Conservation (phyloP, 768 basidiomycete species). For the Mycena galericulata region DNA sequence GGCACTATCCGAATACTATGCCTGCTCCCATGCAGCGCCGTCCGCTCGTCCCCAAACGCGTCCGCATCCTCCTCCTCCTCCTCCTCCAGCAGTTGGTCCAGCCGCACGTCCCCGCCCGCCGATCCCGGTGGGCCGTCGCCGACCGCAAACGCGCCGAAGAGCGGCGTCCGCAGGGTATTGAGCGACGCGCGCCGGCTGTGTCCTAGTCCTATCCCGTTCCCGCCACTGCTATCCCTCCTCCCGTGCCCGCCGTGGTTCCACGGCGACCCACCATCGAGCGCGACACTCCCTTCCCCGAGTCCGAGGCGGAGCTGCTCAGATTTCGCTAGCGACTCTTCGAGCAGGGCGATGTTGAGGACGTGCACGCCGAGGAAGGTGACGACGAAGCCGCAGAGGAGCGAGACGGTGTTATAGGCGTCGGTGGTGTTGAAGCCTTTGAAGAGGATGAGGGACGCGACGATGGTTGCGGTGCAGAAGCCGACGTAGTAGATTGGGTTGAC, state of each 20-base stretch:
- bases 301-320: no score
- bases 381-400: constrained; percentile 59
- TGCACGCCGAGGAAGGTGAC: constrained; percentile 44
- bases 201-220: no score
- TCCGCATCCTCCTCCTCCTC: constrained; percentile 6
- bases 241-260: constrained; percentile 49
- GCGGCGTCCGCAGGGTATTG: constrained; percentile 66
- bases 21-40: constrained; percentile 10
- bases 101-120: constrained; percentile 57
- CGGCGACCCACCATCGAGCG: constrained; percentile 13
- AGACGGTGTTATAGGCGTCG: constrained; percentile 81
- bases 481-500: constrained; percentile 99
- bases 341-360: constrained; percentile 33
- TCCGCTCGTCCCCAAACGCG: background rate
- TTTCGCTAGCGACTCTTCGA: no score
- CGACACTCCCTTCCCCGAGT: background rate
- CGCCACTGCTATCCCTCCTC: constrained; percentile 44
- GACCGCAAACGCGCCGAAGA: constrained; percentile 68
- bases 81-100: constrained; percentile 74
- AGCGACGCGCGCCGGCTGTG: no score
- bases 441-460: constrained; percentile 93
- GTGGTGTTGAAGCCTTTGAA: constrained; percentile 98
- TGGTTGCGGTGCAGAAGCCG: constrained; percentile 93
- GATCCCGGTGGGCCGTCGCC: constrained; percentile 45
- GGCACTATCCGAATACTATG: constrained; percentile 12